A percentile compares a stretch with the other conserved stretches of the same genome.
Evolutionary conservation across 2,329 filamentous ascomycete genomes (phyloP).

Genomic region (Fusarium pseudograminearum): DNA sequence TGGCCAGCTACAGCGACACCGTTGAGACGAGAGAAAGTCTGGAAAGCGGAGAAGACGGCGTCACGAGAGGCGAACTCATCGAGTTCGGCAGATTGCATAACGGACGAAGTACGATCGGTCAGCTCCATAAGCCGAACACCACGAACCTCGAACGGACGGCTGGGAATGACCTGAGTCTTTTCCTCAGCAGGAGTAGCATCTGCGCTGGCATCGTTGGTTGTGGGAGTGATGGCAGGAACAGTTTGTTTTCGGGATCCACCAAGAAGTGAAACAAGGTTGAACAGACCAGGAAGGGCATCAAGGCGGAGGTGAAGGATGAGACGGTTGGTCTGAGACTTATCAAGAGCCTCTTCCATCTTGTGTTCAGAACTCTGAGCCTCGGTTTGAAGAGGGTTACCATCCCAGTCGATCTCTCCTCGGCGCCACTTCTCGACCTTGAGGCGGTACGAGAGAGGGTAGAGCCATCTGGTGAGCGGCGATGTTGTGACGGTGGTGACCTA

Average conservation of each 20-base stretch:
- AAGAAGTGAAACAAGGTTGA: slow-evolving; percentile 48
- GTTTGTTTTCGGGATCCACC: slow-evolving; percentile 38
- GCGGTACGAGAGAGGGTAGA: slow-evolving; percentile 78
- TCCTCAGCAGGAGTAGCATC: slow-evolving; percentile 8
- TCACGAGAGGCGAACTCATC: slow-evolving; percentile 80
- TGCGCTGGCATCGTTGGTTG: background rate
- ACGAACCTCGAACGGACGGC: slow-evolving; percentile 59
- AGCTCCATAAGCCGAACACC: slow-evolving; percentile 88
- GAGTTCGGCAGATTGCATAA: slow-evolving; percentile 91
- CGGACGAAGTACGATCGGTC: slow-evolving; percentile 91
- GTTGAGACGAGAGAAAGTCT: slow-evolving; percentile 86
- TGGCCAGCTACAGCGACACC: slow-evolving; percentile 86
- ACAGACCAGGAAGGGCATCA: slow-evolving; percentile 47
- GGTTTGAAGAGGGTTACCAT: slow-evolving; percentile 53
- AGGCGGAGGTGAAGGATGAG: slow-evolving; percentile 48
- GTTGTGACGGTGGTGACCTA: slow-evolving; percentile 82
- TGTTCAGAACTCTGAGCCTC: slow-evolving; percentile 45
- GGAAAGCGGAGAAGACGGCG: slow-evolving; percentile 91
- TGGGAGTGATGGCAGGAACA: slow-evolving; percentile 1
- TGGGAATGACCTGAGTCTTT: background rate
- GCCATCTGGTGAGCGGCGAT: slow-evolving; percentile 76
- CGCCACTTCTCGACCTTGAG: slow-evolving; percentile 69
- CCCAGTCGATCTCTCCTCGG: slow-evolving; percentile 92
- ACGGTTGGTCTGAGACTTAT: slow-evolving; percentile 45
- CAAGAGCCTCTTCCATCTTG: slow-evolving; percentile 46